Evolutionary conservation across 768 basidiomycete species (phyloP).

Genomic region (Sporobolomyces pararoseus): DNA sequence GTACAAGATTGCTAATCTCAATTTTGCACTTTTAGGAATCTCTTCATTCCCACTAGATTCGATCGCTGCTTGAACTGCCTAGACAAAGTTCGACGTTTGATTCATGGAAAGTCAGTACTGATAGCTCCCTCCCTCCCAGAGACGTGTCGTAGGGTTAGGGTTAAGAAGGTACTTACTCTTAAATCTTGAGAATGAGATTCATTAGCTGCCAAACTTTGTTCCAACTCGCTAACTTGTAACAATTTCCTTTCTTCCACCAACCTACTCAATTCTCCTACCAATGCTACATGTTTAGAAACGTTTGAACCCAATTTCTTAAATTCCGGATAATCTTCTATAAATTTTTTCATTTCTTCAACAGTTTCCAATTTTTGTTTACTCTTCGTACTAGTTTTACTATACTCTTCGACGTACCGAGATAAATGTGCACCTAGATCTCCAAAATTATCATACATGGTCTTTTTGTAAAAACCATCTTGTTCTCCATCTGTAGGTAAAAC

Average conservation of each 20-base stretch:
- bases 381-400: constrained; percentile 65
- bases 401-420: constrained; percentile 88
- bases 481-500: constrained; percentile 87
- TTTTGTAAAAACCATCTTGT: constrained; percentile 89
- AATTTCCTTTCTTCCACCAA: constrained; percentile 80
- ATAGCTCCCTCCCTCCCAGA: no score
- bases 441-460: constrained; percentile 85
- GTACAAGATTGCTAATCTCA: constrained; percentile 83
- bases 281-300: constrained; percentile 95
- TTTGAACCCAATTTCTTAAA: constrained; percentile 94
- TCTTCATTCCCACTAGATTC: constrained; percentile 54
- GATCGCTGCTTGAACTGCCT: constrained; percentile 80
- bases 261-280: constrained; percentile 92
- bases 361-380: constrained; percentile 78
- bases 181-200: constrained; percentile 74
- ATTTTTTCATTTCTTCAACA: constrained; percentile 86
- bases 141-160: no score
- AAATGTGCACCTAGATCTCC: constrained; percentile 90
- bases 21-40: constrained; percentile 74
- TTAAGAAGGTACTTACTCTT: constrained; percentile 57
- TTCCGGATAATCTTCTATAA: constrained; percentile 95
- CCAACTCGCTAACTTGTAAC: constrained; percentile 85
- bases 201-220: constrained; percentile 90
- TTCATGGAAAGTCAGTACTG: no score
- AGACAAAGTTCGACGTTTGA: background rate